These are phyloP conservation scores for Leishmania tropica DNA, from an alignment of 208 protist species.

Conservation along the genomic window DNA sequence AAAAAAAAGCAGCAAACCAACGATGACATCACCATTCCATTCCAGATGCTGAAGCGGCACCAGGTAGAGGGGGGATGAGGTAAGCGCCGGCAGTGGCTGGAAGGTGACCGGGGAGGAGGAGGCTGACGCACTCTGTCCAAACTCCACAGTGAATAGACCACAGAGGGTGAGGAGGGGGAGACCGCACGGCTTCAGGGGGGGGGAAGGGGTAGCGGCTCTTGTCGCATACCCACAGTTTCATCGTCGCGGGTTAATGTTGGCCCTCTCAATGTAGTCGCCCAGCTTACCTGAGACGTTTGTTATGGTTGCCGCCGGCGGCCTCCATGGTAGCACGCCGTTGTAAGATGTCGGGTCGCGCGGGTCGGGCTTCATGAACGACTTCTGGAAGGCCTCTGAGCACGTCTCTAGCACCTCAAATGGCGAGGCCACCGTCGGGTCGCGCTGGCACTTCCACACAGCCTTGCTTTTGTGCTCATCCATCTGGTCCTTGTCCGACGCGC, in stretches of 20 bases:
- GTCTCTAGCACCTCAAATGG: constrained; percentile 78
- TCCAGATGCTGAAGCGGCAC: background rate
- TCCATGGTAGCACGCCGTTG: constrained; percentile 64
- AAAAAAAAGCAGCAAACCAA: background rate
- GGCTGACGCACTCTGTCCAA: background rate
- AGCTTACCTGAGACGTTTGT: constrained; percentile 67
- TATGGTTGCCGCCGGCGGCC: constrained; percentile 50
- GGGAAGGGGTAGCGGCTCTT: background rate
- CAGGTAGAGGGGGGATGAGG: background rate
- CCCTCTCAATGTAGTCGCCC: constrained; percentile 15
- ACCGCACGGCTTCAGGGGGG: background rate
- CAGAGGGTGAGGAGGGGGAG: background rate
- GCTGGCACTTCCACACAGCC: constrained; percentile 64
- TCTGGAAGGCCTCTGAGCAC: constrained; percentile 70
- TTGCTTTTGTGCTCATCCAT: constrained; percentile 26
- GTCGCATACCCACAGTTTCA: background rate
- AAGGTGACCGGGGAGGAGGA: too few species aligned
- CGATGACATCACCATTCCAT: background rate
- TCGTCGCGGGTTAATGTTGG: background rate
- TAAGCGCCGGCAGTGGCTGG: too few species aligned
- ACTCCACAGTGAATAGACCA: background rate
- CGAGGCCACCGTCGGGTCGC: constrained; percentile 60
- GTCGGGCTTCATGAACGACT: constrained; percentile 62
- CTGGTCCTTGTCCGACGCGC: constrained; percentile 23
- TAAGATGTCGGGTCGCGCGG: constrained; percentile 84